Base-by-base conservation (phyloP, 441 rosid genomes). In the Erodium trifolium region DNA sequence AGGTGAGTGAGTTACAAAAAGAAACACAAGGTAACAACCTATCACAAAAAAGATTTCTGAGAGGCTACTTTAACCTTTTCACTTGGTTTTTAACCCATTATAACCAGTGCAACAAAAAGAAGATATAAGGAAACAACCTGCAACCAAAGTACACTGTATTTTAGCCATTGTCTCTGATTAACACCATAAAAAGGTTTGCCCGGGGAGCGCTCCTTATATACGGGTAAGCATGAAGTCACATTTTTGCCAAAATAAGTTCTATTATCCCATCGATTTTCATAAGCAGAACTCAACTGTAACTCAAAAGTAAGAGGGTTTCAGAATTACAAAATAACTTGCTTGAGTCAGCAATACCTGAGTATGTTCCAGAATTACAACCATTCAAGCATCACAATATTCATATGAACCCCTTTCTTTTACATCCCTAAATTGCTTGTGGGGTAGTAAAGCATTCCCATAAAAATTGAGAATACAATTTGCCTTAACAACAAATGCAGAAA, bases 391-490 rank as follows among this genome's bases (percentile, higher is more conserved):
- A 19, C 17, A 57, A 57, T 19, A 57, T 57, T 18, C 63, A 55
- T 14, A 55, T 14, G 18, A 14, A 55, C 62, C 51, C 51, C 51
- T 45, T 45, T 45, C 51, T 45, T 45, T 45, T 45, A 45, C 51
- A 45, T 45, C 9, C 51, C 51, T 45, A 10, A 45, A 45, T 0
- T 37, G 41, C 41, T 37, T 37, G 41, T 27, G 63, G 63, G 29
- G 6, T 10, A 4, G 63, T 6, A 57, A 57, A 57, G 51, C 51
- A 45, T 45, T 45, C 51, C 51, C 51, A 11, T 17, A 57, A 73
- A 71, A 71, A 68, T 49, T 7, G 31, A 73, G 70, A 67, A 49
- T 49, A 37, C 39, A 16, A 51, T 72, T 63, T 19, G 53, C 65
- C 27, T n/a, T 65, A 70, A 66, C 13, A 14, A 4, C 10, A 18